phyloP scores from a whole-genome alignment of 208 protist species.

The Trypanosoma lewisi region DNA sequence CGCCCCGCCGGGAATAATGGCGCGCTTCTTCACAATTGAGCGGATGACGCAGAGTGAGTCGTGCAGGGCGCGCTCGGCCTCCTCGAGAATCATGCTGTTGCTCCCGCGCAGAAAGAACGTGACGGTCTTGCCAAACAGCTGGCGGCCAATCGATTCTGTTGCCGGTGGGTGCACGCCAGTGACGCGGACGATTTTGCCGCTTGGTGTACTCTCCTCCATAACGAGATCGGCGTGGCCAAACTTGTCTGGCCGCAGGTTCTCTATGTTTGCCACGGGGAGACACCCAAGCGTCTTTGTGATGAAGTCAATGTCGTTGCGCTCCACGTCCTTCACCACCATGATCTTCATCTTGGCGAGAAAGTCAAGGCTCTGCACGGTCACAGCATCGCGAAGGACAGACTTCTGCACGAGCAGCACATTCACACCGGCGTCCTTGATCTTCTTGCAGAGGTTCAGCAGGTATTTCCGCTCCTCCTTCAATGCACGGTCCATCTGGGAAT shows the following conservation, averaged over 20 bases:
- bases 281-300: conserved; percentile 98
- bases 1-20: conserved; percentile 95
- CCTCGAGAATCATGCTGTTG: conserved; percentile 97
- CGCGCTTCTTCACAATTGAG: conserved; percentile 97
- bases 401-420: conserved; percentile 99
- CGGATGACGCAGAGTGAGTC: conserved; percentile 99
- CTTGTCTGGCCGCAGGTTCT: conserved; percentile 96
- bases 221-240: conserved; percentile 95
- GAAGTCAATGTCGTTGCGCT: conserved; percentile 99
- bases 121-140: conserved; percentile 92
- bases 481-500: conserved; percentile 98
- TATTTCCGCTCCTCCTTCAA: conserved; percentile 98
- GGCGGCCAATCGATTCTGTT: conserved; percentile 36
- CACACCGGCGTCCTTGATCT: conserved; percentile 97
- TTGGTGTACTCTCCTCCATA: conserved; percentile 90
- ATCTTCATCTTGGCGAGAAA: conserved; percentile 99
- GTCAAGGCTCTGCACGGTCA: conserved; percentile 97
- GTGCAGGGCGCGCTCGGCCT: conserved; percentile 98
- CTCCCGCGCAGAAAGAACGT: conserved; percentile 96
- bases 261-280: conserved; percentile 95
- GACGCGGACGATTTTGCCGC: conserved; percentile 94
- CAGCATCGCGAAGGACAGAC: conserved; percentile 98
- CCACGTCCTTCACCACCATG: conserved; percentile 98
- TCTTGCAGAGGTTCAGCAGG: conserved; percentile 97
- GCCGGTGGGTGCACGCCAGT: conserved; percentile 84